Base-by-base conservation (phyloP, 2,329 filamentous ascomycete genomes). In the Aplosporella prunicola region DNA sequence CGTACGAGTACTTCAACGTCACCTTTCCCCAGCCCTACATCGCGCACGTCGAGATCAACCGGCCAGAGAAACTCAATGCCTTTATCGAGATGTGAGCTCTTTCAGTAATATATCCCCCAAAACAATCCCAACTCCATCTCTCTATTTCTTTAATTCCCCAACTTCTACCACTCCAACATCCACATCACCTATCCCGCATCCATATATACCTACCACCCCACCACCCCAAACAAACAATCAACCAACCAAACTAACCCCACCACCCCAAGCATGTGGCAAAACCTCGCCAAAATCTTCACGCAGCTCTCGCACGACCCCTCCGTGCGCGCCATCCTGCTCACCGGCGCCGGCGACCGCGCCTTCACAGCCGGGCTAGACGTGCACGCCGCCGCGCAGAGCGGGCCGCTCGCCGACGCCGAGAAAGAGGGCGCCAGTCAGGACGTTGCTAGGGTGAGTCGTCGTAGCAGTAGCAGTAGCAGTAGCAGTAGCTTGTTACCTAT, bases 1-100 rank as follows among this genome's bases (percentile, higher is more conserved):
- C 58, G 8, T 80, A 75, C 62, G 66, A 79, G 48, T 69, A 82
- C 67, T 87, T 86, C 71, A 76, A 78, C 47, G 69, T 93, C 48
- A 76, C 73, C n/a, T 78, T 77, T 27, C 84, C 87, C 0, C 53
- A 64, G 24, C 71, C 80, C 52, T 78, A 78, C 64, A 80, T 95
- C 32, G 83, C 80, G n/a, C 85, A 93, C 57, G 82, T 96, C 42
- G 81, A 95, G 63, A 93, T 93, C 63, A 88, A 93, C 66, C 76
- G 88, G 1, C 77, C 88, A 1, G 62, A 76, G 47, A 94, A 93
- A 66, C 67, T 95, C 58, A 96, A 96, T 60, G 78, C 88, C 46
- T 95, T 94, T 60, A 72, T 77, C 47, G 78, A 85, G 57, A 66
- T 62, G 72, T 76, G 58, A 48, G 20, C 18, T 27, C 34, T 36